Conservation (phyloP, 192 early-diverging fungal genomes). For the Coemansia sp. region DNA sequence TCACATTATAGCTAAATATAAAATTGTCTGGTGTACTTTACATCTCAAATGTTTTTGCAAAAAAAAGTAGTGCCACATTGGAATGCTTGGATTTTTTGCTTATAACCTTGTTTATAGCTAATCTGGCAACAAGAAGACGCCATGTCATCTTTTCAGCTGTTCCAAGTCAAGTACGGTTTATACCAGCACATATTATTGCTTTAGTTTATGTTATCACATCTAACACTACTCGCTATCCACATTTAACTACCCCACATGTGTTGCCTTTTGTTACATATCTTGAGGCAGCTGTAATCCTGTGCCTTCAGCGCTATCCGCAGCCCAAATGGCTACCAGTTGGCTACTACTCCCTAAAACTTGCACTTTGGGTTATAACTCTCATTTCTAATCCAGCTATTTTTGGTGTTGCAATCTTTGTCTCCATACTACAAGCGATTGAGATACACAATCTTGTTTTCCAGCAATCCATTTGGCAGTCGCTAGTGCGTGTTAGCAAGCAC, state of each 20-base stretch:
- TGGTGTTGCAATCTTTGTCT: neutral
- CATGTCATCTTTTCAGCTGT: neutral
- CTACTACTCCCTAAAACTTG: neutral
- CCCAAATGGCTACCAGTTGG: neutral
- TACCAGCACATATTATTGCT: neutral
- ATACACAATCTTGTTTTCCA: neutral
- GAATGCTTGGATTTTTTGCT: neutral
- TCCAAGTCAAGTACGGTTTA: neutral
- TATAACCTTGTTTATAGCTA: neutral
- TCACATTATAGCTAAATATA: neutral
- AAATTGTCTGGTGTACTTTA: neutral
- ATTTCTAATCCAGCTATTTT: neutral
- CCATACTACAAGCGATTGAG: neutral
- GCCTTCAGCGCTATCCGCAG: neutral
- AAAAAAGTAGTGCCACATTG: neutral
- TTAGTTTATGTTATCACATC: neutral
- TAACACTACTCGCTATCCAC: neutral
- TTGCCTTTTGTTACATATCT: neutral
- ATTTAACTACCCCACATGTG: neutral
- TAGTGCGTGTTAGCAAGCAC: neutral
- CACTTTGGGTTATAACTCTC: neutral
- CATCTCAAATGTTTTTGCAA: neutral
- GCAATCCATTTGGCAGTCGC: neutral
- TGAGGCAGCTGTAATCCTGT: neutral
- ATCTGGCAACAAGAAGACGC: neutral